Percentiles rank a stretch among this genome's conserved stretches.
Conservation (phyloP, 1,284 basidiomycete species). For the Gomphus bonarii region DNA sequence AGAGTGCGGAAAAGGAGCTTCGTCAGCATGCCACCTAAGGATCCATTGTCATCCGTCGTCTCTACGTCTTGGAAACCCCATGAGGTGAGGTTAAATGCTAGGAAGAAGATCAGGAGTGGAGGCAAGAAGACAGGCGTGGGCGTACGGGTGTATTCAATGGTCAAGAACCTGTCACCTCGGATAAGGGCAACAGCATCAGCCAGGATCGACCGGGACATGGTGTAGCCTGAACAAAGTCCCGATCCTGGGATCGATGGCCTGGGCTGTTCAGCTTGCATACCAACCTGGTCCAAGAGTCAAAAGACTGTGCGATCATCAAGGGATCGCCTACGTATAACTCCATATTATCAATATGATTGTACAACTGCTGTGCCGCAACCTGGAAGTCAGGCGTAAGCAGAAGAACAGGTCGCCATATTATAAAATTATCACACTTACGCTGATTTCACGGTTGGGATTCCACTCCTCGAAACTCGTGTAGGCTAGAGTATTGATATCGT, state of each 20-base stretch:
- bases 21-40: constrained; percentile 65
- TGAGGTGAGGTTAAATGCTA: constrained; percentile 61
- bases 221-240: constrained; percentile 79
- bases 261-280: constrained; percentile 68
- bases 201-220: constrained; percentile 76
- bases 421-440: neutral
- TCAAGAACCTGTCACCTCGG: constrained; percentile 75
- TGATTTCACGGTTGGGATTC: constrained; percentile 41
- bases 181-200: constrained; percentile 79
- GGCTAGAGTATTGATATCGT: constrained; percentile 6
- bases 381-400: constrained; percentile 3
- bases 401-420: neutral
- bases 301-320: neutral
- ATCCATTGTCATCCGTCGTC: constrained; percentile 53
- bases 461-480: constrained; percentile 44
- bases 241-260: constrained; percentile 65
- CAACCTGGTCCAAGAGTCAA: constrained; percentile 30
- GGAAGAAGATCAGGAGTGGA: neutral
- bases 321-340: constrained; percentile 34
- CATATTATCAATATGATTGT: constrained; percentile 41
- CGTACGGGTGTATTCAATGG: constrained; percentile 58
- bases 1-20: constrained; percentile 65
- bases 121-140: neutral
- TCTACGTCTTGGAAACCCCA: constrained; percentile 78
- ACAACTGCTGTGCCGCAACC: constrained; percentile 36